Evolutionary conservation across 2,329 filamentous ascomycete genomes (phyloP).

Genomic region (Colletotrichum sp.): DNA sequence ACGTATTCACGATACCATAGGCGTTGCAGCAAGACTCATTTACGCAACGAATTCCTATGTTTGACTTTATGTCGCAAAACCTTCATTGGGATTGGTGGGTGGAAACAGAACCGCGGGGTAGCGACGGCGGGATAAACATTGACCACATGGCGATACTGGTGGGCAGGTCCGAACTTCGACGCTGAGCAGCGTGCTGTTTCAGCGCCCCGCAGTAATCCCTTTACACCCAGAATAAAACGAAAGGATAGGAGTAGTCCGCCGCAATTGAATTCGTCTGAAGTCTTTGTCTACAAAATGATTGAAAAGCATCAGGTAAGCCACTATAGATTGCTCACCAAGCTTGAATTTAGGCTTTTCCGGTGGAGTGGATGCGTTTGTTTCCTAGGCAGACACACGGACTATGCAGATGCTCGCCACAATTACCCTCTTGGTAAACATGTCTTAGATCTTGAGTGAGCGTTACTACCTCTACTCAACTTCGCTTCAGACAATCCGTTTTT

Average conservation of each 20-base stretch:
- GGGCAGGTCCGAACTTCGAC: not conserved
- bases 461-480: not conserved
- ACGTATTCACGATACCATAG: not conserved
- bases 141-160: not conserved
- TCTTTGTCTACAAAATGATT: not conserved
- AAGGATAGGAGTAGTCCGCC: not conserved
- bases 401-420: not conserved
- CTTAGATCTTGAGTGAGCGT: not conserved
- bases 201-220: not conserved
- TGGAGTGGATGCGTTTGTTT: not conserved
- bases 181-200: not conserved
- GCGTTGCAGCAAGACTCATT: not conserved
- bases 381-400: not conserved
- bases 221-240: not conserved
- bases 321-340: not conserved
- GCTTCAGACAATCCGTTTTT: not conserved
- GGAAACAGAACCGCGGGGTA: not conserved
- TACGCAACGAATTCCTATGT: not conserved
- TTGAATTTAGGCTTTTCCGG: not conserved
- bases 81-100: not conserved
- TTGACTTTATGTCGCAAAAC: not conserved
- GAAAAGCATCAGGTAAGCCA: not conserved
- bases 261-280: not conserved
- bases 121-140: not conserved
- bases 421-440: not conserved